Evolutionary conservation across 2,329 filamentous ascomycete species (phyloP).

Genomic region (Pseudogymnoascus sp.): DNA sequence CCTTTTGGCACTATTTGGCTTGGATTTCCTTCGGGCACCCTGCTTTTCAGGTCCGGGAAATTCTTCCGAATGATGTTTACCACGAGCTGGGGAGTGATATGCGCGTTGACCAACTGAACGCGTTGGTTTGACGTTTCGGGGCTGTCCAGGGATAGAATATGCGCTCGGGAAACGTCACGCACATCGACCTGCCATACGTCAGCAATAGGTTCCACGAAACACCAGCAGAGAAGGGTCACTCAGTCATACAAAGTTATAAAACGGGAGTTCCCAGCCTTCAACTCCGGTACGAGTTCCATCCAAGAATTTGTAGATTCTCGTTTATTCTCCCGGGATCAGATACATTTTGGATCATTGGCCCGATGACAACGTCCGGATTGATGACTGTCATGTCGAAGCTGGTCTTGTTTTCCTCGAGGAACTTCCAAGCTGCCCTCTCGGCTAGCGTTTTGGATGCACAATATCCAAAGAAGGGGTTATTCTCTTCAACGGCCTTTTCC

Average conservation of each 20-base stretch:
- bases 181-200: slow-evolving; percentile 44
- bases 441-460: slow-evolving; percentile 55
- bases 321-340: slow-evolving; percentile 53
- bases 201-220: slow-evolving; percentile 30
- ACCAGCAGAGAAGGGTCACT: slow-evolving; percentile 7
- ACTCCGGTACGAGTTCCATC: slow-evolving; percentile 38
- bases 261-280: slow-evolving; percentile 13
- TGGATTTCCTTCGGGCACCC: slow-evolving; percentile 36
- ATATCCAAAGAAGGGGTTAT: slow-evolving; percentile 32
- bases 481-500: slow-evolving; percentile 30
- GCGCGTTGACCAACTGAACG: slow-evolving; percentile 51
- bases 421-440: slow-evolving; percentile 56
- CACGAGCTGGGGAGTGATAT: slow-evolving; percentile 51
- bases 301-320: slow-evolving; percentile 49
- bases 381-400: slow-evolving; percentile 52
- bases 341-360: slow-evolving; percentile 53
- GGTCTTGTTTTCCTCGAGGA: slow-evolving; percentile 42
- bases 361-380: slow-evolving; percentile 52
- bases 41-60: slow-evolving; percentile 41
- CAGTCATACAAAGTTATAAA: slow-evolving; percentile 17
- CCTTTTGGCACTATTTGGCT: slow-evolving; percentile 17
- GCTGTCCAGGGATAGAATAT: slow-evolving; percentile 48
- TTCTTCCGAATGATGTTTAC: slow-evolving; percentile 43
- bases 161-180: slow-evolving; percentile 51
- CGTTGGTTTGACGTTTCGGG: slow-evolving; percentile 49